These are phyloP conservation scores for Castanea mollissima DNA, from an alignment of 306 rosid species.

Conservation along the genomic window DNA sequence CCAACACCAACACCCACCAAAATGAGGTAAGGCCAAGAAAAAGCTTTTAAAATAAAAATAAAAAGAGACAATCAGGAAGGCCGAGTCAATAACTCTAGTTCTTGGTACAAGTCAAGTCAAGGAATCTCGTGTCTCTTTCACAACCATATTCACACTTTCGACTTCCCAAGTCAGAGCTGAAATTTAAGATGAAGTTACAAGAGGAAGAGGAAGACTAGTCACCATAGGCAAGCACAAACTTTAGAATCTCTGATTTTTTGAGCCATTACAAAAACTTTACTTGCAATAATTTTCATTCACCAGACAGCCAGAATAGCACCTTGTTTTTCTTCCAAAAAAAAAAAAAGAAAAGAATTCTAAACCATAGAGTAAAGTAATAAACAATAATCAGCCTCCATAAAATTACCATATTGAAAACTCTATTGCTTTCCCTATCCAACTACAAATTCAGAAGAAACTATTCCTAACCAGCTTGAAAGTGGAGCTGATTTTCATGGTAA, in stretches of 20 bases:
- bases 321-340: background rate
- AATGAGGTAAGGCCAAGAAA: background rate
- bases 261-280: background rate
- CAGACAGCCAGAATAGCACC: background rate
- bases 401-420: constrained; percentile 1
- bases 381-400: background rate
- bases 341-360: background rate
- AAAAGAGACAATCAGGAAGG: background rate
- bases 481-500: constrained; percentile 2
- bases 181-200: background rate
- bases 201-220: constrained; percentile 1
- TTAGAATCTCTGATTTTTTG: constrained; percentile 6
- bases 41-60: background rate
- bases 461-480: constrained; percentile 17
- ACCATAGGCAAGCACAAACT: constrained; percentile 5
- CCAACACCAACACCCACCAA: too few relatives aligned
- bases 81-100: background rate
- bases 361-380: background rate
- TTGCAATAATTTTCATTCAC: background rate
- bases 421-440: background rate
- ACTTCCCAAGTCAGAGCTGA: background rate
- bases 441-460: constrained; percentile 23
- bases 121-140: background rate
- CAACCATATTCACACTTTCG: background rate
- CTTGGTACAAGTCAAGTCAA: background rate